These are phyloP conservation scores for Salvia hispanica DNA, from an alignment of 257 asterid genomes.

Conservation along the genomic window DNA sequence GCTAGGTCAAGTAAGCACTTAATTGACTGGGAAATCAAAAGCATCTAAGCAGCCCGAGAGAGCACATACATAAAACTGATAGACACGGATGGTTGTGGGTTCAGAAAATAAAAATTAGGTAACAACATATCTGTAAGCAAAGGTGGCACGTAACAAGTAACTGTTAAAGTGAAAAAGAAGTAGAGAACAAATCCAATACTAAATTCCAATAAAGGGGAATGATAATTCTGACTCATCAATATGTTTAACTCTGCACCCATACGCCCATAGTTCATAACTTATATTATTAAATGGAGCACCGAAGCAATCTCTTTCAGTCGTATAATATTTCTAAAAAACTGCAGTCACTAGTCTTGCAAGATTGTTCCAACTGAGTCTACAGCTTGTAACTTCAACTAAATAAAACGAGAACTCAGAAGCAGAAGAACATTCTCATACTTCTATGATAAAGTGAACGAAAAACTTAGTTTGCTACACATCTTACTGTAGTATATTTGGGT, in stretches of 20 bases:
- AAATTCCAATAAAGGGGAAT: too few relatives aligned
- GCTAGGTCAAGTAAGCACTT: conserved; percentile 37
- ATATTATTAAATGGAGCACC: neutral
- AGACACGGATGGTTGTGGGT: conserved; percentile 15
- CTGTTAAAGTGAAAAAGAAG: too few relatives aligned
- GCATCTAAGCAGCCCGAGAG: conserved; percentile 25
- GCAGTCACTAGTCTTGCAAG: neutral
- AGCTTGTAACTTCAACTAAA: conserved; percentile 15
- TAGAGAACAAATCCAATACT: too few relatives aligned
- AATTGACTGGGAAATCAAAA: conserved; percentile 39
- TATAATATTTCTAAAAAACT: neutral
- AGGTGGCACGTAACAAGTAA: neutral
- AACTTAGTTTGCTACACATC: neutral
- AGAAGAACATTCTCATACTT: neutral
- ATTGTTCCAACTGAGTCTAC: neutral
- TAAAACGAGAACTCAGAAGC: conserved; percentile 2
- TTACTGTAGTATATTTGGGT: conserved; percentile 2
- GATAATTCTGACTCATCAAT: conserved; percentile 1
- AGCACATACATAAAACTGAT: conserved; percentile 7
- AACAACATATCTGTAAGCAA: neutral
- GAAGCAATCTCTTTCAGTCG: neutral
- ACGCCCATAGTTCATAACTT: neutral
- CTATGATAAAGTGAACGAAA: neutral
- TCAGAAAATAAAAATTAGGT: conserved; percentile 4
- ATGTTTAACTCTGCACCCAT: neutral